These are phyloP conservation scores for Yamagishiella unicocca DNA, from an alignment of 139 green algal species.

Conservation along the genomic window DNA sequence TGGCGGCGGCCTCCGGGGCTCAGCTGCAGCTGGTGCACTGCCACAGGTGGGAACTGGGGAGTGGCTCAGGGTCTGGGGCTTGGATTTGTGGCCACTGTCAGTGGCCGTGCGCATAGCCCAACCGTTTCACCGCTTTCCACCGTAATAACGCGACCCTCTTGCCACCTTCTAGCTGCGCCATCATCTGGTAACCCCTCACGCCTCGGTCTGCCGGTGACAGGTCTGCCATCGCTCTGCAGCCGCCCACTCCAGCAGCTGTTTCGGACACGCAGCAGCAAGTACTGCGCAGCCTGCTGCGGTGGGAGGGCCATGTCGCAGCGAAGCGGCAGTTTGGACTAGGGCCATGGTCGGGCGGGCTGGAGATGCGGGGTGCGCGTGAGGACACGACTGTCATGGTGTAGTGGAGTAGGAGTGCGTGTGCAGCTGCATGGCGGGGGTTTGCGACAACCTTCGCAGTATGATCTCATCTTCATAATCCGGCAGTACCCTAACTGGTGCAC, in stretches of 20 bases:
- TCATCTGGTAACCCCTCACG: no score
- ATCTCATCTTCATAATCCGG: no score
- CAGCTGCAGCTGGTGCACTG: slow-evolving; percentile 46
- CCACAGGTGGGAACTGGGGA: slow-evolving; percentile 29
- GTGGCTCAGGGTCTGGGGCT: not conserved
- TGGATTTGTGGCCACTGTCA: no score
- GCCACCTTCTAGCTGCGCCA: no score
- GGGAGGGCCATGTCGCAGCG: slow-evolving; percentile 50
- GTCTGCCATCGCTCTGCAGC: slow-evolving; percentile 21
- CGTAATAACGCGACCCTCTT: no score
- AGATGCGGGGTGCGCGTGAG: slow-evolving; percentile 5
- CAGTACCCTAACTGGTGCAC: no score
- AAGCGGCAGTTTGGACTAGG: slow-evolving; percentile 37
- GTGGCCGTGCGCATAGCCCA: no score
- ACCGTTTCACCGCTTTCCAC: no score
- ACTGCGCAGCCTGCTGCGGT: slow-evolving; percentile 46
- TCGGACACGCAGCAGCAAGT: slow-evolving; percentile 25
- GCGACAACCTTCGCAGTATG: no score
- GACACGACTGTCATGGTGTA: slow-evolving; percentile 28
- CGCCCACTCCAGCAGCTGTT: slow-evolving; percentile 35
- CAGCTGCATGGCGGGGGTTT: no score
- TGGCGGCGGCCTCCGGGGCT: slow-evolving; percentile 19
- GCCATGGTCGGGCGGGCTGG: slow-evolving; percentile 30
- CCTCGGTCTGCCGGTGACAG: no score
- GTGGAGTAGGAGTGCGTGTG: no score